phyloP scores from a whole-genome alignment of 495 filamentous ascomycete genomes.

The Hypomontagnella monticulosa region DNA sequence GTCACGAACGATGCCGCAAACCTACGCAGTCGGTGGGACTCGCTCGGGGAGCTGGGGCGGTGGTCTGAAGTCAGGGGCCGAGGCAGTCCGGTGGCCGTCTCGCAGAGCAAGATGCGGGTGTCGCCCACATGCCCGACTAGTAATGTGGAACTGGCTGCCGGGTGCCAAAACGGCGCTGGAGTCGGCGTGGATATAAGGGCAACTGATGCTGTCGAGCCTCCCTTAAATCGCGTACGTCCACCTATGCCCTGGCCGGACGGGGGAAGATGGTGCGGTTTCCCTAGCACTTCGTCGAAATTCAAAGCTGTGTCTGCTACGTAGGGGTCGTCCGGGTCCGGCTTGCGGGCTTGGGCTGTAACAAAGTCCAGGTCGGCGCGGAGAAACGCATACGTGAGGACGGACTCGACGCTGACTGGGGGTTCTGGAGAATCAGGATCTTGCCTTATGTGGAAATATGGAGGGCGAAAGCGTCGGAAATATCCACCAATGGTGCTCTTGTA shows the following conservation, averaged over 20 bases:
- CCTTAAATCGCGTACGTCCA: constrained; percentile 80
- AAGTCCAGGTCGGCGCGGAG: constrained; percentile 93
- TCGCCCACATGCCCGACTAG: constrained; percentile 94
- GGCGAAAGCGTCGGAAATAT: constrained; percentile 90
- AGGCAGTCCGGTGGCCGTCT: constrained; percentile 78
- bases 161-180: constrained; percentile 94
- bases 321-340: constrained; percentile 72
- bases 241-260: constrained; percentile 68
- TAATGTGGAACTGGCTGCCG: constrained; percentile 80
- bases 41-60: constrained; percentile 85
- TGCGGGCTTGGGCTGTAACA: constrained; percentile 81
- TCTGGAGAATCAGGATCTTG: constrained; percentile 35
- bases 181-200: constrained; percentile 92
- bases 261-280: constrained; percentile 67
- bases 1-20: constrained; percentile 89
- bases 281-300: constrained; percentile 82
- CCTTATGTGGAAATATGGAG: constrained; percentile 65
- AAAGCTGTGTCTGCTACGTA: constrained; percentile 75
- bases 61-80: constrained; percentile 87
- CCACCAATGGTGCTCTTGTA: constrained; percentile 90
- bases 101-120: constrained; percentile 87
- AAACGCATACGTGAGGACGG: constrained; percentile 87
- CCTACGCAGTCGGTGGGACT: constrained; percentile 82
- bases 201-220: constrained; percentile 88
- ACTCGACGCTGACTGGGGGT: constrained; percentile 60